Base-by-base conservation (phyloP, 768 basidiomycete genomes). In the Phylloporus sp. region DNA sequence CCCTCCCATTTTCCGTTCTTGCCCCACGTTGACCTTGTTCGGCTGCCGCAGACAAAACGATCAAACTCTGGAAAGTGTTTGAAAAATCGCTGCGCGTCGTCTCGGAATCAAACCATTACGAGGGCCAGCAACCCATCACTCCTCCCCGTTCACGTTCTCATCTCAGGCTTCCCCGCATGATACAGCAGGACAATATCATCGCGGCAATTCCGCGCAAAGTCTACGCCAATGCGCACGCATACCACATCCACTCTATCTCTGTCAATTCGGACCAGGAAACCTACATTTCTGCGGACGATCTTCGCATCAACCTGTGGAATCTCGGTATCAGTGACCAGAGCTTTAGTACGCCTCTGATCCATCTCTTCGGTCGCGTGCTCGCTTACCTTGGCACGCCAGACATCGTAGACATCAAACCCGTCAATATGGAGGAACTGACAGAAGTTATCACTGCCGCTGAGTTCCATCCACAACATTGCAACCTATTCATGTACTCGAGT, bases 21-120 rank as follows among this genome's bases (percentile, higher is more conserved):
- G 9, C 24, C 22, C 14, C 40, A 17, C 31, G 7, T 42, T 47
- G 23, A 49, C 11, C 34, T 35, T 47, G 31, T 24, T 43, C 40
- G 35, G 42, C 14, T 44, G 5, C 33, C 27, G 27, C 63, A 99
- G 96, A 99, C 77, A 99, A 99, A 75, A 99, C 96, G 27, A 96
- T 99, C 75, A 99, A 99, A 67, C 82, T 98, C 46, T 99, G 96
- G 96, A 98, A 99, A 67, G 94, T 99, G n/a, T 98, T 98, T 52
- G 96, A 98, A 73, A 97, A 97, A 72, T 86, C 87, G 31, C 75
- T 99, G 60, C 86, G 87, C 56, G 90, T 98, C 35, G 94, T 99
- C 31, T 85, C 94, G 17, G 93, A 98, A 75, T 96, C 93, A 64
- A 98, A 98, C 69, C 84, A 95, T 54, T 78, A 80, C 55, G 86